A percentile compares a stretch with the other conserved stretches of the same genome.
Conservation (phyloP, 1,284 basidiomycete genomes). For the Puccinia coronata region DNA sequence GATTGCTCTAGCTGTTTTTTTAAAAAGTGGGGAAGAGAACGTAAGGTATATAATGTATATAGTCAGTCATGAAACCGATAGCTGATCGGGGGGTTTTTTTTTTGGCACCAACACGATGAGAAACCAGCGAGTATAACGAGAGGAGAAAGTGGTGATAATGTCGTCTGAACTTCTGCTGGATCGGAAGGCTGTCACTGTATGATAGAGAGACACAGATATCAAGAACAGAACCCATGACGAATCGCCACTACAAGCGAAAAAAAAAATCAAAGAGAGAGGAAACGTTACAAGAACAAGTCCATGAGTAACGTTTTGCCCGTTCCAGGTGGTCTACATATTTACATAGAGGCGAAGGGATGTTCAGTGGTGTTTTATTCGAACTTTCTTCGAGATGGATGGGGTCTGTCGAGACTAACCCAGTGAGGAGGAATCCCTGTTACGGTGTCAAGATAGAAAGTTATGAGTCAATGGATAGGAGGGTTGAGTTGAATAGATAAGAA, state of each 20-base stretch:
- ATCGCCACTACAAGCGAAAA: too few species aligned
- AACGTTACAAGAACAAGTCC: constrained; percentile 67
- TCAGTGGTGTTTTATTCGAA: too few species aligned
- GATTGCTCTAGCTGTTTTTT: constrained; percentile 14
- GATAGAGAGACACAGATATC: not conserved
- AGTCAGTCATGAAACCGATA: too few species aligned
- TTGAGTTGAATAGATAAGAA: not conserved
- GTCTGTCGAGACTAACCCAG: constrained; percentile 7
- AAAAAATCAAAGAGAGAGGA: constrained; percentile 54
- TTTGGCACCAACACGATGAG: constrained; percentile 64
- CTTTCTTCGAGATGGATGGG: too few species aligned
- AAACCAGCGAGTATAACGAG: constrained; percentile 69
- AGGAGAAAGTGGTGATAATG: constrained; percentile 72
- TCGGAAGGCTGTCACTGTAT: constrained; percentile 53
- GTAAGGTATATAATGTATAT: too few species aligned
- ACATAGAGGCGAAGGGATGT: too few species aligned
- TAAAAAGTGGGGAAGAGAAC: not conserved
- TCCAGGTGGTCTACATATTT: constrained; percentile 13
- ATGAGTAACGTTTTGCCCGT: constrained; percentile 67
- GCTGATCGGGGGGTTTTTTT: not conserved
- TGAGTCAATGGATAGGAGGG: not conserved
- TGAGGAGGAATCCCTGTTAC: constrained; percentile 34
- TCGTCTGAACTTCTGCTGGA: constrained; percentile 67
- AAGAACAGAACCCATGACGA: not conserved
- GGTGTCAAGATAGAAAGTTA: not conserved